phyloP scores from a whole-genome alignment of 192 early-diverging fungal species.

The Coemansia sp. region DNA sequence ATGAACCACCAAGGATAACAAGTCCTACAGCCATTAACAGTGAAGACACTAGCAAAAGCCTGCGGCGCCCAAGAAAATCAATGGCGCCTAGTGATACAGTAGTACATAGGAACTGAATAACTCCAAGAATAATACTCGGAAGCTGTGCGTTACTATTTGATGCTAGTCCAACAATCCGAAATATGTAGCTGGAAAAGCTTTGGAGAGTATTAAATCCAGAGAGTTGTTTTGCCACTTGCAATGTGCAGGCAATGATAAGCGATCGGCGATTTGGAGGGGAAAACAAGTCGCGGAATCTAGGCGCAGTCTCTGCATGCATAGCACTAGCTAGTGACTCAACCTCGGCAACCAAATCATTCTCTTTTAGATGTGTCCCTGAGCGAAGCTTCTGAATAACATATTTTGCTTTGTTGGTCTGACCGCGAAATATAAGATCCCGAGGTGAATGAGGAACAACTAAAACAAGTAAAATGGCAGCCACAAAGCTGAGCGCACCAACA shows the following conservation, averaged over 20 bases:
- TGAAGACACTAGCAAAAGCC: slow-evolving; percentile 19
- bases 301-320: slow-evolving; percentile 6
- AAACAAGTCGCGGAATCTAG: slow-evolving; percentile 26
- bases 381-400: slow-evolving; percentile 13
- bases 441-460: slow-evolving; percentile 29
- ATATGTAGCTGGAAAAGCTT: slow-evolving; percentile 24
- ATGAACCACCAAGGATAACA: slow-evolving; percentile 25
- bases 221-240: slow-evolving; percentile 27
- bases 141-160: slow-evolving; percentile 9
- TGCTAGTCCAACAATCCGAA: slow-evolving; percentile 15
- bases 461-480: slow-evolving; percentile 5
- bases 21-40: slow-evolving; percentile 19
- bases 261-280: slow-evolving; percentile 7
- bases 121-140: slow-evolving; percentile 15
- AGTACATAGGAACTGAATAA: slow-evolving; percentile 11
- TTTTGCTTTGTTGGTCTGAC: slow-evolving; percentile 12
- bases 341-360: slow-evolving; percentile 5
- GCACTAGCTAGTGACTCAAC: slow-evolving; percentile 6
- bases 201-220: slow-evolving; percentile 27
- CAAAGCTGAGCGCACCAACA: slow-evolving; percentile 9
- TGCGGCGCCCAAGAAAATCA: slow-evolving; percentile 19
- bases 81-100: slow-evolving; percentile 14
- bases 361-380: slow-evolving; percentile 1
- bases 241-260: slow-evolving; percentile 15
- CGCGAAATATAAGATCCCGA: slow-evolving; percentile 26